These are phyloP conservation scores for Didymella sp. DNA, from an alignment of 2,329 filamentous ascomycete genomes.

Conservation along the genomic window DNA sequence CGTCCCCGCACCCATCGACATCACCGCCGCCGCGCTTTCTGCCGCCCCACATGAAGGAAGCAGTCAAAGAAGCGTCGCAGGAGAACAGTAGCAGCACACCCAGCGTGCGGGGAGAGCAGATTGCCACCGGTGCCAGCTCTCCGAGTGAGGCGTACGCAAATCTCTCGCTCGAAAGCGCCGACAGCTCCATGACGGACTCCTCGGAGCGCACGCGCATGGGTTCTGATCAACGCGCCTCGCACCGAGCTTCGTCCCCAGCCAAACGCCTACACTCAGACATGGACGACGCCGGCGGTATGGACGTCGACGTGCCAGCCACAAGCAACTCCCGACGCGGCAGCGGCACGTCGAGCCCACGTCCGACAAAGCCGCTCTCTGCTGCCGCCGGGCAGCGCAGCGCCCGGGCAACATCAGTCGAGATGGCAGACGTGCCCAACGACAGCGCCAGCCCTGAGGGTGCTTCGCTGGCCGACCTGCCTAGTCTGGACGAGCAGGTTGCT, in stretches of 20 bases:
- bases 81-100: slow-evolving; percentile 29
- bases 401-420: slow-evolving; percentile 54
- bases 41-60: slow-evolving; percentile 63
- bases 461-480: slow-evolving; percentile 31
- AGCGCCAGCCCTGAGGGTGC: slow-evolving; percentile 33
- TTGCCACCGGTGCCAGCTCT: slow-evolving; percentile 53
- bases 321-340: slow-evolving; percentile 29
- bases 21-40: slow-evolving; percentile 57
- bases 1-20: slow-evolving; percentile 48
- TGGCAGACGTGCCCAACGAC: slow-evolving; percentile 48
- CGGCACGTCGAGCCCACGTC: slow-evolving; percentile 35
- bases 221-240: slow-evolving; percentile 30
- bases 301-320: slow-evolving; percentile 37
- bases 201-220: slow-evolving; percentile 31
- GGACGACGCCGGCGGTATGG: slow-evolving; percentile 54
- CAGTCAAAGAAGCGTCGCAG: slow-evolving; percentile 51
- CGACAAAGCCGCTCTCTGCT: slow-evolving; percentile 36
- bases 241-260: slow-evolving; percentile 60
- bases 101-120: slow-evolving; percentile 45
- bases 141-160: slow-evolving; percentile 62
- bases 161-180: slow-evolving; percentile 57
- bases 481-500: slow-evolving; percentile 72
- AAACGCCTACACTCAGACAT: slow-evolving; percentile 64
- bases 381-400: slow-evolving; percentile 34
- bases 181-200: slow-evolving; percentile 37